Evolutionary conservation across 2,329 filamentous ascomycete genomes (phyloP).

Genomic region (Scedosporium dehoogii): DNA sequence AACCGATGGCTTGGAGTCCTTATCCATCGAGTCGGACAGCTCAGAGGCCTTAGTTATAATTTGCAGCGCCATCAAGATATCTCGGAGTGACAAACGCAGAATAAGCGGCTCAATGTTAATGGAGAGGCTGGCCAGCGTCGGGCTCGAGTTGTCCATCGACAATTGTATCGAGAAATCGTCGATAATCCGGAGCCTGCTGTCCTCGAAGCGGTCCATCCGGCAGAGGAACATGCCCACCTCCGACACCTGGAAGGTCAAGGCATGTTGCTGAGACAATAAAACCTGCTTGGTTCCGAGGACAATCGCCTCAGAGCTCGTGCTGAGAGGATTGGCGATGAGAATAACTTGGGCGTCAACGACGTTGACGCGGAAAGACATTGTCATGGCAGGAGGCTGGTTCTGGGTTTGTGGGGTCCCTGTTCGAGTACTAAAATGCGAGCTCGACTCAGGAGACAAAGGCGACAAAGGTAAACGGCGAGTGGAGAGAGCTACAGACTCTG

Average conservation of each 20-base stretch:
- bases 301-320: conserved; percentile 85
- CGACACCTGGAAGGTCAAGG: conserved; percentile 84
- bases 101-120: conserved; percentile 87
- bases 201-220: conserved; percentile 96
- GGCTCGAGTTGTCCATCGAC: conserved; percentile 64
- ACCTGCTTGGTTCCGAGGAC: conserved; percentile 92
- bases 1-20: conserved; percentile 18
- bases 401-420: not conserved
- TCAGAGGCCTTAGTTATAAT: conserved; percentile 87
- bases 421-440: not conserved
- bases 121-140: conserved; percentile 65
- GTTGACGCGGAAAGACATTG: conserved; percentile 80
- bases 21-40: conserved; percentile 58
- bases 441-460: not conserved
- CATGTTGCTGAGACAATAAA: conserved; percentile 85
- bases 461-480: not conserved
- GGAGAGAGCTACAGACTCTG: conserved; percentile 35
- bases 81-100: conserved; percentile 77
- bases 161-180: conserved; percentile 93
- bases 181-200: conserved; percentile 78
- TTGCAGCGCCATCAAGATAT: conserved; percentile 89
- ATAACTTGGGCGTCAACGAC: conserved; percentile 95
- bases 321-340: conserved; percentile 87
- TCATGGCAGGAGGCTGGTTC: conserved; percentile 38
- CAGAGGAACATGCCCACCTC: conserved; percentile 97